Conservation (phyloP, 1,284 basidiomycete genomes). For the Coriolopsis trogii region DNA sequence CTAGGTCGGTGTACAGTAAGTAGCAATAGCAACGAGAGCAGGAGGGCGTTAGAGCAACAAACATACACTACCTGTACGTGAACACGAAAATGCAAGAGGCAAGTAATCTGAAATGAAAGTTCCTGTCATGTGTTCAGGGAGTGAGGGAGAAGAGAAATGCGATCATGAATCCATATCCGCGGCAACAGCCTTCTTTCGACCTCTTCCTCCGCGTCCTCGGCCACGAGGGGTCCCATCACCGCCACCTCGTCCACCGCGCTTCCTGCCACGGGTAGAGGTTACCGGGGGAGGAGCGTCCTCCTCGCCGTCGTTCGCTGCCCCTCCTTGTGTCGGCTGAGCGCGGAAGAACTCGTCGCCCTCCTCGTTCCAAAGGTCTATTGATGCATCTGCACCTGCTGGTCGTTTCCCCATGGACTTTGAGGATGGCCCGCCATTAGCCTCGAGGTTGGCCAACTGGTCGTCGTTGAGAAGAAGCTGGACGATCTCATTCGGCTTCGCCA, state of each 20-base stretch:
- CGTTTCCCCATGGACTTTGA: conserved; percentile 44
- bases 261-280: conserved; percentile 40
- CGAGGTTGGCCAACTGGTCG: conserved; percentile 78
- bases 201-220: conserved; percentile 21
- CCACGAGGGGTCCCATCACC: conserved; percentile 19
- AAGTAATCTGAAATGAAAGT: conserved; percentile 9
- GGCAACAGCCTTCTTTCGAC: conserved; percentile 28
- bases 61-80: conserved; percentile 24
- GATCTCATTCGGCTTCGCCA: conserved; percentile 96
- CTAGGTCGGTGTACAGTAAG: conserved; percentile 25
- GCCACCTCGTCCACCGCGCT: conserved; percentile 43
- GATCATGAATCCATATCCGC: conserved; percentile 26
- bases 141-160: neutral
- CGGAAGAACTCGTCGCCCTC: conserved; percentile 86
- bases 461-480: conserved; percentile 95
- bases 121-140: conserved; percentile 1
- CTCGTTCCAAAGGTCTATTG: conserved; percentile 77
- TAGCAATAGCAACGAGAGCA: conserved; percentile 24
- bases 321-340: conserved; percentile 36
- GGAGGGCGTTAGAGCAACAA: conserved; percentile 22
- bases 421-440: conserved; percentile 41
- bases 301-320: conserved; percentile 32
- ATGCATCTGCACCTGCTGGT: conserved; percentile 39
- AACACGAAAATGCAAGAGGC: conserved; percentile 14
- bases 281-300: conserved; percentile 40